A percentile compares a stretch with the other conserved stretches of the same genome.
Conservation (phyloP, 2,329 filamentous ascomycete genomes). For the Talaromyces rugulosus region DNA sequence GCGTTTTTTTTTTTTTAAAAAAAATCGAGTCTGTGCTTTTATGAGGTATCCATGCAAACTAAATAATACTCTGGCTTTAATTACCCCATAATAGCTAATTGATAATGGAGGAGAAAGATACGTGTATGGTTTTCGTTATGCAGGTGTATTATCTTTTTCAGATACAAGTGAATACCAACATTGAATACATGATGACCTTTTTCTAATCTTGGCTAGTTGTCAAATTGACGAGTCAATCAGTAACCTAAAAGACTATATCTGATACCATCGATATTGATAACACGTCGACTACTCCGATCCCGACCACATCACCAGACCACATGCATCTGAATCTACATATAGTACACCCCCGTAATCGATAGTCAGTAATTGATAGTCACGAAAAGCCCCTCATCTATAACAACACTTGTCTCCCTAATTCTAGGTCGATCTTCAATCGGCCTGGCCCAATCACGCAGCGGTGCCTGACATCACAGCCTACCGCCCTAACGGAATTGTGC, state of each 20-base stretch:
- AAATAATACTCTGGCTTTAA: neutral
- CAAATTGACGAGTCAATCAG: neutral
- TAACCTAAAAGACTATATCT: neutral
- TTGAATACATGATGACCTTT: neutral
- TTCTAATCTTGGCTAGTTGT: neutral
- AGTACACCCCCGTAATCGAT: neutral
- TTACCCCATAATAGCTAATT: neutral
- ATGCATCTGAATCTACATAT: neutral
- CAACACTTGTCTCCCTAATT: neutral
- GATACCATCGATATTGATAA: neutral
- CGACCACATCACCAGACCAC: neutral
- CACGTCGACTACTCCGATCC: neutral
- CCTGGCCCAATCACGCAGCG: neutral
- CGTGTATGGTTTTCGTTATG: neutral
- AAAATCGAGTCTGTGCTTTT: neutral
- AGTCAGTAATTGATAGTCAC: neutral
- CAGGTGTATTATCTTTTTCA: neutral
- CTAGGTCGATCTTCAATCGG: neutral
- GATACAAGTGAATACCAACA: neutral
- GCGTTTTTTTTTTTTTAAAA: neutral
- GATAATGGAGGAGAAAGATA: neutral
- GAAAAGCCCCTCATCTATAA: neutral
- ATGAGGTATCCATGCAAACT: neutral
- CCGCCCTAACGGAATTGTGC: neutral
- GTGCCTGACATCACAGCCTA: neutral